phyloP scores from a whole-genome alignment of 768 basidiomycete genomes.

The Pseudohyphozyma bogoriensis region DNA sequence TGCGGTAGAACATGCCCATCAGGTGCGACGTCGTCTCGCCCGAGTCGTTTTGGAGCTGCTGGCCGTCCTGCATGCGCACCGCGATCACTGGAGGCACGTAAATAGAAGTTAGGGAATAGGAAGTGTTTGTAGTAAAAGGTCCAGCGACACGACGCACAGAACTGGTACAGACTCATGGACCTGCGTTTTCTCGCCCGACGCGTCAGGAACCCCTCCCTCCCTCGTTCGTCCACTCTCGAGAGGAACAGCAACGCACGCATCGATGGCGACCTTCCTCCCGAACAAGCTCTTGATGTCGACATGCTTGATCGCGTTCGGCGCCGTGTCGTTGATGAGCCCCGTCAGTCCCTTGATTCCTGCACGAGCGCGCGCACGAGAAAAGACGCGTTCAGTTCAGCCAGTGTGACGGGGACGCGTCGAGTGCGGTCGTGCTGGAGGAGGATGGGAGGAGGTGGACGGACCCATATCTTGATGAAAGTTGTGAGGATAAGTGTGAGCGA shows the following conservation, averaged over 20 bases:
- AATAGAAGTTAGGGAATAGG: not conserved
- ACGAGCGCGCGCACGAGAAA: constrained; percentile 35
- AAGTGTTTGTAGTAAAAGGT: no score
- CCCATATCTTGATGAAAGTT: no score
- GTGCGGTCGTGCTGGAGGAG: no score
- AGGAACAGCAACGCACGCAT: constrained; percentile 47
- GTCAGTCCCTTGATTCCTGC: constrained; percentile 98
- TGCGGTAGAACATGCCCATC: constrained; percentile 95
- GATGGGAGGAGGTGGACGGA: no score
- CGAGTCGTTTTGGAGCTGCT: constrained; percentile 91
- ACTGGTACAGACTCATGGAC: constrained; percentile 10
- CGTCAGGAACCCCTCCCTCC: not conserved
- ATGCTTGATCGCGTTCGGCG: constrained; percentile 63
- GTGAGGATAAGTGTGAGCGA: no score
- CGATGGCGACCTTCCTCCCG: constrained; percentile 95
- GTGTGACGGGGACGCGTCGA: no score
- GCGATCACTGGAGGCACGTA: constrained; percentile 66
- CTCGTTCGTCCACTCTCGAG: not conserved
- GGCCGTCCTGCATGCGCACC: constrained; percentile 89
- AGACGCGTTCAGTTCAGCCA: no score
- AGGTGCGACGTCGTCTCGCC: constrained; percentile 96
- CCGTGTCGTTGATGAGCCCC: constrained; percentile 74
- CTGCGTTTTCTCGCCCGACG: not conserved
- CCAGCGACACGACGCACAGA: no score
- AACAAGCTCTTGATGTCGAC: constrained; percentile 58